Conservation (phyloP, 306 rosid species). For the Vigna mungo region DNA sequence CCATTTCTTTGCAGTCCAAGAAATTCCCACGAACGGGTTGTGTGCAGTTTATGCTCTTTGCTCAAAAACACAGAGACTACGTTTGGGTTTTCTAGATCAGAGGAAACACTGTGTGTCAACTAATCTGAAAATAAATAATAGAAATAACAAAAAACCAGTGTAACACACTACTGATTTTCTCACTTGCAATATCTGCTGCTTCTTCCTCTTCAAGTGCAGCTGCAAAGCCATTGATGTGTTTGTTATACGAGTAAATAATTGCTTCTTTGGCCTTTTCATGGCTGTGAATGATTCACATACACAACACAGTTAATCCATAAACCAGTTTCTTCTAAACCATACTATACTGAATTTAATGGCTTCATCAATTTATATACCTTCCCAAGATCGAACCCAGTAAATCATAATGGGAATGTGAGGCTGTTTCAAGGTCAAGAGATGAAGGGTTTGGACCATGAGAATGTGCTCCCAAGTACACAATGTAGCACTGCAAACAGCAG, state of each 20-base stretch:
- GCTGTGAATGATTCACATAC: conserved; percentile 36
- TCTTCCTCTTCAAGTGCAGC: conserved; percentile 48
- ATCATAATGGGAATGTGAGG: conserved; percentile 49
- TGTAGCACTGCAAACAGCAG: conserved; percentile 42
- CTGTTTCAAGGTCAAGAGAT: conserved; percentile 43
- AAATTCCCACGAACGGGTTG: conserved; percentile 84
- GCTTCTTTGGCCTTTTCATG: conserved; percentile 52
- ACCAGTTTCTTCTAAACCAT: neutral
- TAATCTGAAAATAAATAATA: neutral
- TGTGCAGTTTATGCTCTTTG: conserved; percentile 59
- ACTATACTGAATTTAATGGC: neutral
- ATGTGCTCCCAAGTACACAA: conserved; percentile 53
- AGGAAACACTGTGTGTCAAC: neutral
- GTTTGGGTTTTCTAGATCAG: conserved; percentile 39
- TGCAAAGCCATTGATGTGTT: conserved; percentile 52
- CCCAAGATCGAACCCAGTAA: conserved; percentile 46
- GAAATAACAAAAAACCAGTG: neutral
- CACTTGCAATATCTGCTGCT: conserved; percentile 61
- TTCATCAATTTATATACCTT: conserved; percentile 42
- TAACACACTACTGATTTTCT: conserved; percentile 24
- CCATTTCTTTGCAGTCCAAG: conserved; percentile 52
- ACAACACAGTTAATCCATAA: neutral
- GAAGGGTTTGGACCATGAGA: conserved; percentile 55
- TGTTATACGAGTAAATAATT: conserved; percentile 62
- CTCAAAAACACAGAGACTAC: conserved; percentile 74